Evolutionary conservation across 202 grass and related monocot genomes (phyloP), one percentile per base, ranked within the genome.

Genomic region (Elaeis oleifera): DNA sequence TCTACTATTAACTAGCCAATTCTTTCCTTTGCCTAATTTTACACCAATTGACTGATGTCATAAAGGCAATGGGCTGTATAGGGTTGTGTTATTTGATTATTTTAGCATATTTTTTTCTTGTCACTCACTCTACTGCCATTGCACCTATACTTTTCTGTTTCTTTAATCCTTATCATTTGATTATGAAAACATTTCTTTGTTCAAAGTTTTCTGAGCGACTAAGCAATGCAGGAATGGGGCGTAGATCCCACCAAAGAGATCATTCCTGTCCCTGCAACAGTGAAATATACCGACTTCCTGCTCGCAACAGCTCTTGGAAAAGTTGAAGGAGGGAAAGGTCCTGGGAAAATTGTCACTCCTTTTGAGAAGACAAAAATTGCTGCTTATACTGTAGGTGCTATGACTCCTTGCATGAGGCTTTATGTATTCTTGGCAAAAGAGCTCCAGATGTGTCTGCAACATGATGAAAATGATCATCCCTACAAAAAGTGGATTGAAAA

Each of bases 311-410:
- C 82, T 17, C 74, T 88, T 64, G 92, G 88, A 64, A 91, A 91
- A 73, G 74, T 97, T 27, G 77, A 92, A 72, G 81, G 73, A 55
- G 77, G 76, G 28, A 89, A 97, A 89, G 84, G 71, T 65, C 83
- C 84, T 71, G 63, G 83, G 44, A 89, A 81, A 83, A 97, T 97
- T 71, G 92, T 76, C 51, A 97, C 92, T 25, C 88, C 92, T 72
- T 97, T 97, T 54, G 88, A 97, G 80, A 91, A 88, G 77, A 97
- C 88, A 59, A 97, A 90, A 83, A 89, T 97, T 75, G 79, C 92
- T 70, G 84, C 92, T 18, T 97, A 97, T 54, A 86, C 82, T 59
- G 84, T 97, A 64, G 88, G 92, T 54, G 92, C 92, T n/a, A 86
- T 91, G 74, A 75, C 88, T 26, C 88, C 92, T 69, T 91, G 81